Evolutionary conservation across 2,329 filamentous ascomycete genomes (phyloP).

Genomic region (Hypomyces rosellus): DNA sequence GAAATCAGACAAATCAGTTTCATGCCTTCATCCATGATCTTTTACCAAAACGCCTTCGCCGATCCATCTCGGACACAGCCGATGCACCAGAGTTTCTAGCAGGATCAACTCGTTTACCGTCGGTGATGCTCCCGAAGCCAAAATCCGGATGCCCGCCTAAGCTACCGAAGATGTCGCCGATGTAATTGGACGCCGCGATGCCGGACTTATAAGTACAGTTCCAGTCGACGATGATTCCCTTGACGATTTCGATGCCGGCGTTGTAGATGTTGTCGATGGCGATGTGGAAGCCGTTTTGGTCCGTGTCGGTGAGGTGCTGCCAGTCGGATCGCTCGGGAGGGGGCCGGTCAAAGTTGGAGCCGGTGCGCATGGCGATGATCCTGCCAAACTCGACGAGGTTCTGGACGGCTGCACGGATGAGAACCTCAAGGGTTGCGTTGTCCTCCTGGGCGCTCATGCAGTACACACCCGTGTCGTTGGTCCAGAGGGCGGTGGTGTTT

Average conservation of each 20-base stretch:
- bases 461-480: conserved; percentile 61
- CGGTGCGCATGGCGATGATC: conserved; percentile 61
- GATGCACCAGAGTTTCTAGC: conserved; percentile 14
- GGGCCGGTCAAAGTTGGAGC: conserved; percentile 65
- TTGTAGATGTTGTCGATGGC: conserved; percentile 60
- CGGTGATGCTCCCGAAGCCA: conserved; percentile 46
- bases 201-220: conserved; percentile 50
- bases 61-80: conserved; percentile 23
- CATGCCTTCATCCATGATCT: conserved; percentile 18
- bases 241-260: conserved; percentile 58
- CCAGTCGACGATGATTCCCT: conserved; percentile 58
- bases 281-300: conserved; percentile 59
- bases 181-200: conserved; percentile 55
- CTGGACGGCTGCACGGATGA: conserved; percentile 52
- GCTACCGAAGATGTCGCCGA: conserved; percentile 66
- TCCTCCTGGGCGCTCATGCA: conserved; percentile 70
- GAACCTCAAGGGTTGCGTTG: conserved; percentile 60
- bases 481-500: conserved; percentile 56
- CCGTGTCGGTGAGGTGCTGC: conserved; percentile 52
- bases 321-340: conserved; percentile 50
- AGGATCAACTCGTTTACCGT: conserved; percentile 26
- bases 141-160: conserved; percentile 61
- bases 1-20: not conserved
- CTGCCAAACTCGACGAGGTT: conserved; percentile 59
- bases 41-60: conserved; percentile 19